Base-by-base conservation (phyloP, 2,329 filamentous ascomycete genomes). In the Fusarium sp. region DNA sequence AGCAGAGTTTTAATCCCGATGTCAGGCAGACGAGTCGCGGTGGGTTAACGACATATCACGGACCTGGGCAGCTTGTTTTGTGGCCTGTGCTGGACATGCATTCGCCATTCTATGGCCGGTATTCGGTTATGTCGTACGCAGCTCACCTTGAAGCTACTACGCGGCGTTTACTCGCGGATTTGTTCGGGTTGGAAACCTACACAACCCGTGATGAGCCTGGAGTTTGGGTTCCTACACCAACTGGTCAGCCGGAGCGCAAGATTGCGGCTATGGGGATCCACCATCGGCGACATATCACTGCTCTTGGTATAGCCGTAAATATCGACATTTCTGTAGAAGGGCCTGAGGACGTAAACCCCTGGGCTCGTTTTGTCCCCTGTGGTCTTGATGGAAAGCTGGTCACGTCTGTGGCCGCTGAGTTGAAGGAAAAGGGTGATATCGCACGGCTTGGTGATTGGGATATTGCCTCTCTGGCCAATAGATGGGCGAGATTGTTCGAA, bases 191-290 rank as follows among this genome's bases (percentile, higher is more conserved):
- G 17, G 70, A 81, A 6, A 89, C 88, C 0, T 77, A 79, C 48
- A 56, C 86, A 84, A 78, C 89, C 86, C 45, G 93, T 87, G 88
- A 90, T 54, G 90, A 98, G 77, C 94, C 95, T 4, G 95, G 95
- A 1, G 93, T 98, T 17, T 98, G 95, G 95, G 85, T 91, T 67
- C 70, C 69, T 5, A 74, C 76, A 15, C 48, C 72, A 45, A 43
- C 58, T 20, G 67, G 61, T 10, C 59, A 73, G 69, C 72, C 78
- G 64, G 81, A 85, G 59, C 84, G 86, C 73, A 99, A 98, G 83
- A 94, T 99, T 72, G 93, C 94, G 1, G 94, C 95, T 0, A 83
- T 98, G 42, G 96, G 96, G 1, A 93, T 99, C n/a, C 95, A 98
- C 81, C 86, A 98, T 67, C 85, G 94, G 15, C 85, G 95, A 45